Base-by-base conservation (phyloP, 306 rosid species). In the Betula pendula region DNA sequence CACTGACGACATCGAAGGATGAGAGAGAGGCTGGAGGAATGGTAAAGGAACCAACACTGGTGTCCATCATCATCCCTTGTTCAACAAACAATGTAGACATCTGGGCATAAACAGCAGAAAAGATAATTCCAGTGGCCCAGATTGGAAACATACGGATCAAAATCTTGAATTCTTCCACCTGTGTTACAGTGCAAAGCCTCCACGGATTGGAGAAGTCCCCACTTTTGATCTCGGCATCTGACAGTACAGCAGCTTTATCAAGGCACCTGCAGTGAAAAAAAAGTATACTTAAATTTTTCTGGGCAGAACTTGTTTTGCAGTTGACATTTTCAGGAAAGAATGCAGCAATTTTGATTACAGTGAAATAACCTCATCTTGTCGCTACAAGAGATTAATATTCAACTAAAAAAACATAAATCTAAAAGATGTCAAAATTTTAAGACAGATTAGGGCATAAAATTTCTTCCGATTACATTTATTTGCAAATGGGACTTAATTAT, bases 21-120 rank as follows among this genome's bases (percentile, higher is more conserved):
- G 97, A 90, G 82, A 95, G 97, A 52, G 97, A 92, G 70, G 99
- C 99, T 2, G 99, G 87, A 25, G 99, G 97, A 75, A 95, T 90
- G n/a, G 56, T 84, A 83, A 92, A 95, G 25, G 99, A 89, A 75
- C 97, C 99, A 3, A 95, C 38, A 2, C 42, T 38, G 50, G 95
- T 92, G 87, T 95, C 78, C 96, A 95, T 88, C 94, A 89, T 81
- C 24, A 72, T 90, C 62, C 99, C 99, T 88, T 92, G 97, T 62
- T 92, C 99, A 70, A 95, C 97, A 79, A 95, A 95, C 90, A 95
- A 65, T 10, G 99, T 95, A 40, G 99, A 92, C 97, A 95, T 89
- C 77, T 95, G 97, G 59, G 97, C 99, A 72, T 88, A 95, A 60
- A 95, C 99, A 12, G 97, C 97, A 15, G 99, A 50, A 78, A 92